Evolutionary conservation across 306 rosid genomes (phyloP).

Genomic region (Pyrus pyrifolia): DNA sequence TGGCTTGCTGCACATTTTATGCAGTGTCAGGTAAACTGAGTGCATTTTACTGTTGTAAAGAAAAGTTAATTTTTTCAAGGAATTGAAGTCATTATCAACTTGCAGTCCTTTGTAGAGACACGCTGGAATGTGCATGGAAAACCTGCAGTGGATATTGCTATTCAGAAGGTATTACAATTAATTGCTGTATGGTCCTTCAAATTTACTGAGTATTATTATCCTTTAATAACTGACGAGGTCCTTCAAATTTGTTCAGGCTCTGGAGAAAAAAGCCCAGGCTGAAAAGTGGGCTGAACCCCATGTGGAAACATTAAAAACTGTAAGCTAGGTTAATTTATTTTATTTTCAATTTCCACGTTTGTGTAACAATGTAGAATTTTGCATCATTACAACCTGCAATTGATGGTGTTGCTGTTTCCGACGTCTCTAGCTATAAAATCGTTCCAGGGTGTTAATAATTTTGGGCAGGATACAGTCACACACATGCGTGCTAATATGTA

Average conservation of each 20-base stretch:
- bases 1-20: slow-evolving; percentile 70
- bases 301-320: slow-evolving; percentile 61
- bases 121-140: slow-evolving; percentile 76
- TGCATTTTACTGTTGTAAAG: slow-evolving; percentile 7
- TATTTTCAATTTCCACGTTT: slow-evolving; percentile 9
- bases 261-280: slow-evolving; percentile 65
- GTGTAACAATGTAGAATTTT: not conserved
- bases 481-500: not conserved
- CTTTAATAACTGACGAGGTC: not conserved
- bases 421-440: not conserved
- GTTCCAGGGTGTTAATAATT: not conserved
- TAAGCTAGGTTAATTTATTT: slow-evolving; percentile 32
- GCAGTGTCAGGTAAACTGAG: slow-evolving; percentile 50
- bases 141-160: slow-evolving; percentile 50
- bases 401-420: not conserved
- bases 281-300: slow-evolving; percentile 94
- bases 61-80: slow-evolving; percentile 2
- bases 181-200: slow-evolving; percentile 11
- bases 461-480: not conserved
- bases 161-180: slow-evolving; percentile 56
- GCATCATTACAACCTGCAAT: not conserved
- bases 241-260: slow-evolving; percentile 41
- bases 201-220: not conserved
- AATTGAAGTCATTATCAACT: slow-evolving; percentile 13
- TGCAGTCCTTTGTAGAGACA: slow-evolving; percentile 44